Percentiles rank a stretch among this genome's conserved stretches.
Evolutionary conservation across 148 eudicot genomes (phyloP).

Genomic region (Nyssa sinensis): DNA sequence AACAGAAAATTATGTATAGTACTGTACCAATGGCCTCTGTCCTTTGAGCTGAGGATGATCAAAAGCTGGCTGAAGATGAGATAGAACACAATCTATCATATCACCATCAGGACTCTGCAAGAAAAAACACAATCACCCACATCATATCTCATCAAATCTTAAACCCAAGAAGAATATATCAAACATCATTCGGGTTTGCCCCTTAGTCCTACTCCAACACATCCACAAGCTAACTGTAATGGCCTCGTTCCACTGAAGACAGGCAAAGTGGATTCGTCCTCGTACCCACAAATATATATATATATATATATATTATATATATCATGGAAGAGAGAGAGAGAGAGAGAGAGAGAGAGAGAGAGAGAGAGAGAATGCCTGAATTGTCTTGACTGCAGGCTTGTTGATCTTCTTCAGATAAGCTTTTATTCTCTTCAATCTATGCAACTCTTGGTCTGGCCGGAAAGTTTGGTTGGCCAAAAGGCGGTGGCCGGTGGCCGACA

Average conservation of each 20-base stretch:
- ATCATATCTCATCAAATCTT: conserved; percentile 7
- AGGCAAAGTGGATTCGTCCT: too few species aligned
- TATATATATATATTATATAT: too few species aligned
- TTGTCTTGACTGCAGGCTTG: conserved; percentile 85
- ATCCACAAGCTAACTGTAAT: too few species aligned
- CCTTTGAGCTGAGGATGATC: conserved; percentile 93
- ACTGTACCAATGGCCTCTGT: conserved; percentile 67
- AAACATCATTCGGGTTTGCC: too few species aligned
- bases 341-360: conserved; percentile 14
- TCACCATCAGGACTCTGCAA: conserved; percentile 98
- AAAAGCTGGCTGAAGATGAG: conserved; percentile 98
- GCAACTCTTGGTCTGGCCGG: conserved; percentile 55
- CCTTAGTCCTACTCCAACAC: too few species aligned
- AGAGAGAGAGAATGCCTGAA: conserved; percentile 52
- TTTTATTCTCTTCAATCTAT: conserved; percentile 51
- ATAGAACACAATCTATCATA: conserved; percentile 72
- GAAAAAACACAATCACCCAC: conserved; percentile 8
- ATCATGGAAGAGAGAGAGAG: conserved; percentile 6
- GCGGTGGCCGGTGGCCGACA: conserved; percentile 15
- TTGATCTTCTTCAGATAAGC: conserved; percentile 67
- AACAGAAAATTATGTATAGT: not conserved
- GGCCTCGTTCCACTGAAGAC: too few species aligned
- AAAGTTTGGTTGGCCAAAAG: conserved; percentile 47
- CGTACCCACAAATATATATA: too few species aligned
- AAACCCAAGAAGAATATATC: conserved; percentile 1